Evolutionary conservation across 1,284 basidiomycete species (phyloP), one percentile per base, ranked within the genome.

Genomic region (Cerrena zonata): DNA sequence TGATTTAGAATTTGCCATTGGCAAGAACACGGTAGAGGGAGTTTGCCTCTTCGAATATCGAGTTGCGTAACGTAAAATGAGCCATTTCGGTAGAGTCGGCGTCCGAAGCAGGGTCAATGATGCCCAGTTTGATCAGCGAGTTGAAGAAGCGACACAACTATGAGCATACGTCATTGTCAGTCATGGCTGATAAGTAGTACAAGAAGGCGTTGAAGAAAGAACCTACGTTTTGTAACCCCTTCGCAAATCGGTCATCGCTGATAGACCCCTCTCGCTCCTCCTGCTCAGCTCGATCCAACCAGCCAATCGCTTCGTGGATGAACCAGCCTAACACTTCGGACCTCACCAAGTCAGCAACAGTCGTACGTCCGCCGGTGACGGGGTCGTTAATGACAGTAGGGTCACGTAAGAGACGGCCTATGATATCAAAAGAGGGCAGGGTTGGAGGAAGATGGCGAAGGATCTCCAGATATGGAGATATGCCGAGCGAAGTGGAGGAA

Each of bases 131-230:
- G 67, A 86, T 76, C 47, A 89, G 72, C 0, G 84, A 80, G 54
- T 71, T 69, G 62, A 83, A 87, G 66, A 89, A 89, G n/a, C 86
- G 79, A 65, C 84, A 89, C 30, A 89, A 72, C 86, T 88, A 56
- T 18, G 19, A n/a, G n/a, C n/a, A n/a, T n/a, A n/a, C 40, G 19
- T 22, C 11, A 11, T 41, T 22, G 11, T 15, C 40, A 13, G 19
- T 41, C 11, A 15, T 5, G 27, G 15, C 25, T 23, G 23, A 40
- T 37, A 23, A 21, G 34, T n/a, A 36, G 34, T 36, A 36, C 3
- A 2, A 39, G n/a, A 22, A 36, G 37, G 18, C 30, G 1, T 19
- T 15, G 50, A 30, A 45, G 45, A 41, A 23, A 55, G 49, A 18
- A 27, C 82, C 49, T 56, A 89, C 86, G 59, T 84, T 82, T 63